Evolutionary conservation across 257 asterid genomes (phyloP), one percentile per base, ranked within the genome.

Genomic region (Solanum clarkiae): DNA sequence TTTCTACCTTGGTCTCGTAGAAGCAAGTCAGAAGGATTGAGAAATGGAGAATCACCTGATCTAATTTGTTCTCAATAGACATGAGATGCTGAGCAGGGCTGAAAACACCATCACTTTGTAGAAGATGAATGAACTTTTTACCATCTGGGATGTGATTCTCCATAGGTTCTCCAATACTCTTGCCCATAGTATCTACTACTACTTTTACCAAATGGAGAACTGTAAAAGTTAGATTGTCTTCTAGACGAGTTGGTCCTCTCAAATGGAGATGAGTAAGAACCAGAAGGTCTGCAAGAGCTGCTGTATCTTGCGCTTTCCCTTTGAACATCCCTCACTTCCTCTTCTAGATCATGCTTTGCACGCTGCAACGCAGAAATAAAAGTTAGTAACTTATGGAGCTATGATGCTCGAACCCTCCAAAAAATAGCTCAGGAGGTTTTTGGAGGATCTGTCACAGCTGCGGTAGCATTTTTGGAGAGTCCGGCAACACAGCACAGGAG

Each of bases 291-390:
- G 40, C 89, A 89, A 66, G 91, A 87, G 69, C 84, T 86, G 40
- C 86, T 70, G 85, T 84, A 90, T 80, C 93, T 89, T 86, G 74
- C 80, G 90, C 87, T 84, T 42, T 88, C 90, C 80, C 88, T 81
- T 87, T 86, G 26, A 45, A 77, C 56, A 72, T 89, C 90, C 88
- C 94, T 89, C 18, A 83, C 84, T 88, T 93, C 93, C 91, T 93
- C 98, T 79, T 92, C 97, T 10, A 77, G 49, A 47, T 95, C 91
- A 66, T 95, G 93, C 56, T 91, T 89, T 2, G 94, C 89, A 32
- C 98, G 92, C 99, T 95, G 95, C 86, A 88, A 16, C 45, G 59
- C 13, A 80, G 57, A 83, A 59, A 80, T 24, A 10, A 20, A 68
- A 24, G 51, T 85, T 47, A 80, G 24, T 57, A 42, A 82, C 68